Evolutionary conservation across 768 basidiomycete genomes (phyloP), one percentile per base, ranked within the genome.

Genomic region (Lyophyllum decastes): DNA sequence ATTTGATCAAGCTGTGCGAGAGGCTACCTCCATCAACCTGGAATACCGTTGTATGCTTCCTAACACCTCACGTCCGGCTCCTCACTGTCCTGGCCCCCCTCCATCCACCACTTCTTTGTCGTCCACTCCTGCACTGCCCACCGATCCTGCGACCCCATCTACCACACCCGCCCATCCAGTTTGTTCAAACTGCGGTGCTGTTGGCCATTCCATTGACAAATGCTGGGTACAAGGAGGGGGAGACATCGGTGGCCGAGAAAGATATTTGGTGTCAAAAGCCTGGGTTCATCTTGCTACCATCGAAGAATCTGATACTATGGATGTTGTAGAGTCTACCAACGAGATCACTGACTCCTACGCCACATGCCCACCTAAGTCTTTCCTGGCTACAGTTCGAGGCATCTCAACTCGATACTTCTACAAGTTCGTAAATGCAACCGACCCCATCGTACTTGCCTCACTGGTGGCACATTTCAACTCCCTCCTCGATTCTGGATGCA

Each of bases 401-500:
- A 16, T 14, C 14, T 38, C 35, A 14, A 38, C 9, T 1, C 41
- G 12, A 2, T 19, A 17, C 11, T 48, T 40, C 47, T 2, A 8
- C 12, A 17, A 30, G 16, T 55, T 49, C 27, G 2, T 54, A 2
- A 22, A 55, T 27, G 17, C 21, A 4, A 19, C 54, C 9, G 17
- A 49, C 10, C 52, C 40, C 11, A 16, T 33, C 7, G 41, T 43
- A 11, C 19, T 59, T 2, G 47, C 49, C 2, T 53, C 52, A 3
- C 19, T 56, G 21, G 2, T 35, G 24, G 21, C 9, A 6, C 16
- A 22, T 2, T 61, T 52, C 40, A 55, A 61, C 19, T 35, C 57
- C 17, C 35, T 65, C n/a, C 53, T 68, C 0, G 66, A 72, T 27
- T 69, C 65, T 14, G 70, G 69, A 0, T 64, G 60, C n/a, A 66